These are phyloP conservation scores for Kazachstania psychrophila DNA, from an alignment of 805 yeast genomes.

Conservation along the genomic window DNA sequence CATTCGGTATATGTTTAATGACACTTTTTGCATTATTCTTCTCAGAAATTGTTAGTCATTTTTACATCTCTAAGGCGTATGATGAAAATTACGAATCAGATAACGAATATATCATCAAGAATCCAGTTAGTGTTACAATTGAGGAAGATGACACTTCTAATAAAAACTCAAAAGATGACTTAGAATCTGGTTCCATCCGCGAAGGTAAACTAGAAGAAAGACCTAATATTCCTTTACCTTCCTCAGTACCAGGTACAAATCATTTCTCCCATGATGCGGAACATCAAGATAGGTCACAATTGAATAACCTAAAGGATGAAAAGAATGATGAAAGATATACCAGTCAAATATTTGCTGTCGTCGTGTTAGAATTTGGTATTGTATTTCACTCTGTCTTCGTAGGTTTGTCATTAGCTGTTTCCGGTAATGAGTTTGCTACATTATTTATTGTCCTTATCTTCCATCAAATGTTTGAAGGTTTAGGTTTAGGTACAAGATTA, in stretches of 20 bases:
- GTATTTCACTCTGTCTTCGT: constrained; percentile 68
- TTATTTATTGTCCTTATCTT: constrained; percentile 57
- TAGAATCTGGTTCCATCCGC: neutral
- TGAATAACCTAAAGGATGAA: constrained; percentile 10
- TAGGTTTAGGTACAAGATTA: constrained; percentile 66
- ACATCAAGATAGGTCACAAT: constrained; percentile 12
- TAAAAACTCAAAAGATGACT: neutral
- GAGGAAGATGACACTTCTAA: constrained; percentile 9
- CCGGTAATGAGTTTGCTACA: constrained; percentile 55
- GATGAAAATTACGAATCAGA: constrained; percentile 8
- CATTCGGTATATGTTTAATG: constrained; percentile 44
- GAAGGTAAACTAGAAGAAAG: no score
- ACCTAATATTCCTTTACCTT: no score
- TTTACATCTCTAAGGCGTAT: constrained; percentile 31
- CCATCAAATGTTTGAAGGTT: constrained; percentile 74
- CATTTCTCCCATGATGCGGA: constrained; percentile 7
- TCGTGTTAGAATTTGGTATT: constrained; percentile 63
- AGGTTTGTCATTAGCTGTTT: constrained; percentile 57
- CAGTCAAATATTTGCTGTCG: constrained; percentile 46
- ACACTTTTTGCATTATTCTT: constrained; percentile 39
- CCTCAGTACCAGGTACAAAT: constrained; percentile 6
- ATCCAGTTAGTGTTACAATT: no score
- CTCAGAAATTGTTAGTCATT: constrained; percentile 40
- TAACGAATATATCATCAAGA: no score
- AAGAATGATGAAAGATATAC: constrained; percentile 38